A percentile compares a stretch with the other conserved stretches of the same genome.
Evolutionary conservation across 108 stramenopile species (phyloP).

Genomic region (Nitzschia putrida): DNA sequence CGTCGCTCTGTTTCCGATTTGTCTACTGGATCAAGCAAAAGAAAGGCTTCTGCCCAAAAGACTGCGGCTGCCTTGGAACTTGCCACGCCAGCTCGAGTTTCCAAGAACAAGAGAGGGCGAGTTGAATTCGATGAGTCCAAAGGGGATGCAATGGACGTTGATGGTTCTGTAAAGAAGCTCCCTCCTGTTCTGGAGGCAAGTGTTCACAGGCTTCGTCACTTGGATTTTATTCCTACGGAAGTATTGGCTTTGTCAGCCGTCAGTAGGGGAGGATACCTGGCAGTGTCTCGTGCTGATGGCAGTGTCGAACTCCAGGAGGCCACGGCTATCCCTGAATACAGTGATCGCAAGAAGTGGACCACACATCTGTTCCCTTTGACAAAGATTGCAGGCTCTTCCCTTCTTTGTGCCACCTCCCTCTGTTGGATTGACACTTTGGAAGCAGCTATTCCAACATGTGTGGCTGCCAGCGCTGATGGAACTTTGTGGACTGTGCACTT

Average conservation of each 20-base stretch:
- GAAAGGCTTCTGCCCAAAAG: background rate
- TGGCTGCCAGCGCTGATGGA: slow-evolving; percentile 78
- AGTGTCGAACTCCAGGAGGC: slow-evolving; percentile 52
- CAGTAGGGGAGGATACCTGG: slow-evolving; percentile 24
- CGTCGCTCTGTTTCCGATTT: background rate
- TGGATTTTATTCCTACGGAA: slow-evolving; percentile 53
- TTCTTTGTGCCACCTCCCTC: slow-evolving; percentile 45
- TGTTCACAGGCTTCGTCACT: slow-evolving; percentile 76
- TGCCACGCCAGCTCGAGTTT: background rate
- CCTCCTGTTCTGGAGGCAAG: slow-evolving; percentile 49
- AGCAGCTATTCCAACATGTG: slow-evolving; percentile 34
- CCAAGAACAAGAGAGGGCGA: background rate
- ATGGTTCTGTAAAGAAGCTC: background rate
- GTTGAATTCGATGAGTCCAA: background rate
- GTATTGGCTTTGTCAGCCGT: slow-evolving; percentile 59
- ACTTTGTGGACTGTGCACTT: slow-evolving; percentile 80
- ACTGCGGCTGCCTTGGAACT: background rate
- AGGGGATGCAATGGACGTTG: background rate
- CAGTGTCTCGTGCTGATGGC: slow-evolving; percentile 70
- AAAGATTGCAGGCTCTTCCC: slow-evolving; percentile 61
- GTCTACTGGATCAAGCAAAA: background rate
- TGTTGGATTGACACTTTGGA: slow-evolving; percentile 1
- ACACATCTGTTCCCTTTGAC: slow-evolving; percentile 30
- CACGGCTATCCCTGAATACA: slow-evolving; percentile 1
- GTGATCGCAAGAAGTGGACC: background rate